phyloP scores from a whole-genome alignment of 2,329 filamentous ascomycete genomes.

The Fusarium sp. region DNA sequence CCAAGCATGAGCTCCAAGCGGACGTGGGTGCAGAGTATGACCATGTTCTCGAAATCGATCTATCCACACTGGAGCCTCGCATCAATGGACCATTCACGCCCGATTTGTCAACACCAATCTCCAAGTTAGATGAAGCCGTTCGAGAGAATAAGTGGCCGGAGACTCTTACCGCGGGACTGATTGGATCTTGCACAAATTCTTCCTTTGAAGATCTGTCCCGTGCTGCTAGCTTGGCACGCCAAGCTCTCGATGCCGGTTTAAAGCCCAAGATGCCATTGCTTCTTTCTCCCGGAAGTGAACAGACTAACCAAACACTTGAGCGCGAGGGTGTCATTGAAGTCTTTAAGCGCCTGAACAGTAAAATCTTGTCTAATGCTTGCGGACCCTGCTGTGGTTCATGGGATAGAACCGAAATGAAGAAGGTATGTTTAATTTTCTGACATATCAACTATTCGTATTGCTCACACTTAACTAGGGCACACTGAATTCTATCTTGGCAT shows the following conservation, averaged over 20 bases:
- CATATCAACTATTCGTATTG: too few relatives aligned
- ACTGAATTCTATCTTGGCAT: conserved; percentile 92
- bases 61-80: conserved; percentile 93
- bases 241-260: conserved; percentile 90
- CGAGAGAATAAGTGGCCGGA: conserved; percentile 96
- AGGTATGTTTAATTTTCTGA: not conserved
- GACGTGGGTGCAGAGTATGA: conserved; percentile 92
- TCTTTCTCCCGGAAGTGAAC: conserved; percentile 95
- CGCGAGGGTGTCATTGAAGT: conserved; percentile 92
- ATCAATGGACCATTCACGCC: conserved; percentile 99
- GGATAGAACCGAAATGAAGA: conserved; percentile 78
- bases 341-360: conserved; percentile 94
- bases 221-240: conserved; percentile 80
- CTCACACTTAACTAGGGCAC: conserved; percentile 76
- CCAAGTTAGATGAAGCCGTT: conserved; percentile 94
- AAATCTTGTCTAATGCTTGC: conserved; percentile 95
- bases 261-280: conserved; percentile 93
- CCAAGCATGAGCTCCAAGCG: conserved; percentile 77
- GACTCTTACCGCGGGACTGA: conserved; percentile 95
- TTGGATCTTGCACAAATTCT: conserved; percentile 97
- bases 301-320: conserved; percentile 92
- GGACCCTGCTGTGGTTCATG: conserved; percentile 94
- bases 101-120: conserved; percentile 96
- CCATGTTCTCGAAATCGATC: conserved; percentile 94
- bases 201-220: conserved; percentile 91